A percentile compares a stretch with the other conserved stretches of the same genome.
Evolutionary conservation across 2,329 filamentous ascomycete species (phyloP).

Genomic region (Penicillium sp.): DNA sequence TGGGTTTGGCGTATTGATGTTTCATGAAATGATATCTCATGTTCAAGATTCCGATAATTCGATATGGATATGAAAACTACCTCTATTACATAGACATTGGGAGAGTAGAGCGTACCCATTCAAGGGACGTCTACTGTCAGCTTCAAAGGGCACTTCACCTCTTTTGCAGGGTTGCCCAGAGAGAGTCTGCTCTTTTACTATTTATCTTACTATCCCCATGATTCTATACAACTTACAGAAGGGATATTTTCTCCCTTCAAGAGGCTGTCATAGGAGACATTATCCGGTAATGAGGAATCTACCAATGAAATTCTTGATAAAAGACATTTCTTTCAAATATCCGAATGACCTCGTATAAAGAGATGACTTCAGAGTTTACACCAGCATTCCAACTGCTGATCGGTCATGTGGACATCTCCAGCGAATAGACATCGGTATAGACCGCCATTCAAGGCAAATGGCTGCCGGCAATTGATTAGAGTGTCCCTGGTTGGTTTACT

Average conservation of each 20-base stretch:
- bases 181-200: no score
- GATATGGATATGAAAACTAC: not conserved
- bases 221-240: no score
- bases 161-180: no score
- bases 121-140: not conserved
- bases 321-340: not conserved
- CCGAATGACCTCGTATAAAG: not conserved
- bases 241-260: no score
- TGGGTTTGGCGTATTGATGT: conserved; percentile 11
- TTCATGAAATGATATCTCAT: conserved; percentile 8
- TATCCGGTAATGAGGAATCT: no score
- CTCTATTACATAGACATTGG: not conserved
- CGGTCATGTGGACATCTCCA: not conserved
- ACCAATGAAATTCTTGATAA: no score
- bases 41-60: not conserved
- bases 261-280: no score
- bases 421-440: not conserved
- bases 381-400: no score
- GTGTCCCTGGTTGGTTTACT: not conserved
- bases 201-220: no score
- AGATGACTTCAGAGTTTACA: no score
- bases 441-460: not conserved
- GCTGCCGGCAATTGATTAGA: not conserved
- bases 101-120: not conserved
- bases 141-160: no score